Evolutionary conservation across 169 alveolate species (phyloP), one percentile per base, ranked within the genome.

Genomic region (Plasmodium falciparum): DNA sequence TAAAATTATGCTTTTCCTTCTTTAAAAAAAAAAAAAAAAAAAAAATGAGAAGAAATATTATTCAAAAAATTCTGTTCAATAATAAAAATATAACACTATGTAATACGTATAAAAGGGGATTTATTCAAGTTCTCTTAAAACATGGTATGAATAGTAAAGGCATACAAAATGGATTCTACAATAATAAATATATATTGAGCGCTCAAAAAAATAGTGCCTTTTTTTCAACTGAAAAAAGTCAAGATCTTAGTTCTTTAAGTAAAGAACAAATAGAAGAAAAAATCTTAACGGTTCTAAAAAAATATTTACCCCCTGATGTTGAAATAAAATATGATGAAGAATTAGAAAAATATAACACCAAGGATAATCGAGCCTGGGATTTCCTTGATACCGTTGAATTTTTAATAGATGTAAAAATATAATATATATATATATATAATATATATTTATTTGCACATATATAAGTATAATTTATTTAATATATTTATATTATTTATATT

Each of bases 341-440:
- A 56, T 69, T 83, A 54, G 91, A 83, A 67, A 83, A 83, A 56
- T 54, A 72, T 47, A 83, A 83, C 59, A 83, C 91, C 22, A 83
- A 83, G 45, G 91, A 83, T 83, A 54, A 83, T 83, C 69, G 91
- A 39, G 80, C 83, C 12, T 83, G 91, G 91, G 91, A 83, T 50
- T 83, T 83, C 50, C 52, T 83, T 33, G 91, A 83, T 61, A 83
- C 91, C 29, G 91, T 83, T 29, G 91, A 83, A 62, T 83, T 83
- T 26, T 83, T 83, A 69, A 83, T 83, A 83, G 91, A 83, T 50
- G 91, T 83, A 83, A 83, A 50, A 54, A 43, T 65, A 26, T 59
- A 39, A 17, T 20, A 13, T 11, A 61, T 15, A 13, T 11, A 61
- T 15, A 47, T 33, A 39, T 63, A 63, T 22, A 63, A 63, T 63